Evolutionary conservation across 2,329 filamentous ascomycete genomes (phyloP), one percentile per base, ranked within the genome.

Genomic region (Colletotrichum chlorophyti): DNA sequence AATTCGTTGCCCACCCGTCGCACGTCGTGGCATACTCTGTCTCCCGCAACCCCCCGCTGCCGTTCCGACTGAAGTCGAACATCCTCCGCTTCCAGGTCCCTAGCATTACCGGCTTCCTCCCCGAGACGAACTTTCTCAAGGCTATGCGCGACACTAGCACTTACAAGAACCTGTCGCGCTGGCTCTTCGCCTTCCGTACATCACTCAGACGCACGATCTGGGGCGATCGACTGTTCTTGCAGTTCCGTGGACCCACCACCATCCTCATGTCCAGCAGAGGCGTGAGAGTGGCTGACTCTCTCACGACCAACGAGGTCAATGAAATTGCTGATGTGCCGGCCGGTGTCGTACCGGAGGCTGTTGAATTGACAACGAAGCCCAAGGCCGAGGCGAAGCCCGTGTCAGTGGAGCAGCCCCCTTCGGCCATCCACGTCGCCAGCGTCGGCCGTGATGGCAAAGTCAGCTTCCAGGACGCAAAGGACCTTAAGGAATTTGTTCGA

Each of bases 1-100:
- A 95, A 72, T 94, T 97, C 65, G 87, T 96, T 51, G 91, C 91
- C 3, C 93, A 98, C 72, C 94, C 95, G 5, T 90, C 90, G 65
- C 93, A 97, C 71, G 88, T 99, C 4, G 87, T 98, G 12, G 95
- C 95, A 19, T 99, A 99, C 76, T 89, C 90, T 4, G 83, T 95
- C 45, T 88, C 86, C 48, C 84, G 87, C 54, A 84, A 87, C 52
- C 84, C 87, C 7, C 95, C 95, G 6, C 80, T 87, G 34, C 92
- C 94, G 5, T 97, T 96, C 79, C 87, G 94, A 37, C 91, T 99
- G 74, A 92, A 90, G 74, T 90, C 91, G 2, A 90, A 86, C 34
- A 82, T 79, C 43, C 72, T 96, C 52, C 84, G 86, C 51, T 83
- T 98, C 60, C 92, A 97, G 71, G 79, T 97, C 1, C 95, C 95